Base-by-base conservation (phyloP, 768 basidiomycete genomes). In the Psilocybe azurescens region DNA sequence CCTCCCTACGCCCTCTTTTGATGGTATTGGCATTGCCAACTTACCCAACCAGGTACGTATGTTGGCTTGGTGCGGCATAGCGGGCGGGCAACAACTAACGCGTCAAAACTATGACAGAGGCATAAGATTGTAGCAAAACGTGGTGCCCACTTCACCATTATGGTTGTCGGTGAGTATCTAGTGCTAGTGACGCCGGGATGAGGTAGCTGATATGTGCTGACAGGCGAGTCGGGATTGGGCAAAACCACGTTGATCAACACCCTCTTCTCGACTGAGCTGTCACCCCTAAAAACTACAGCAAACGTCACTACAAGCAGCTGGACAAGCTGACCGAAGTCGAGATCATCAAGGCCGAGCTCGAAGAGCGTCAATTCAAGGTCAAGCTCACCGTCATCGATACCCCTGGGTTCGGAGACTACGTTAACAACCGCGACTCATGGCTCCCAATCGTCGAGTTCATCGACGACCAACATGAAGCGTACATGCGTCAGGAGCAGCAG, bases 361-460 rank as follows among this genome's bases (percentile, higher is more conserved):
- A 99, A 79, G 97, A 99, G 78, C 94, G 96, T 75, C 92, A 94
- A 74, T 99, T 99, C 89, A 97, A 95, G 78, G 96, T 98, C 83
- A 99, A 98, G 84, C 88, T 99, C 66, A 96, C 93, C 16, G 97
- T 99, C 74, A 97, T 99, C 67, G 97, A 99, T 78, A 98, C 97
- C 10, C 97, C 97, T 58, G 97, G 97, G 30, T 99, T 99, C 65
- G 97, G 97, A 39, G 97, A 99, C 90, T 99, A 98, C 72, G 97
- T 99, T 80, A 99, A 99, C 93, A 99, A 99, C 86, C 88, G 94
- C 59, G 97, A 99, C 77, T 96, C 94, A 18, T 99, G 97, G 97
- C 85, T 87, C 30, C 97, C 97, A 57, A 99, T 99, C 68, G 90
- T 99, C 74, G 97, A 99, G 77, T 99, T 99, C 77, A 95, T 97